Percentiles rank a stretch among this genome's conserved stretches.
Evolutionary conservation across 2,329 filamentous ascomycete species (phyloP).

Genomic region (Chrysosporium queenslandicum): DNA sequence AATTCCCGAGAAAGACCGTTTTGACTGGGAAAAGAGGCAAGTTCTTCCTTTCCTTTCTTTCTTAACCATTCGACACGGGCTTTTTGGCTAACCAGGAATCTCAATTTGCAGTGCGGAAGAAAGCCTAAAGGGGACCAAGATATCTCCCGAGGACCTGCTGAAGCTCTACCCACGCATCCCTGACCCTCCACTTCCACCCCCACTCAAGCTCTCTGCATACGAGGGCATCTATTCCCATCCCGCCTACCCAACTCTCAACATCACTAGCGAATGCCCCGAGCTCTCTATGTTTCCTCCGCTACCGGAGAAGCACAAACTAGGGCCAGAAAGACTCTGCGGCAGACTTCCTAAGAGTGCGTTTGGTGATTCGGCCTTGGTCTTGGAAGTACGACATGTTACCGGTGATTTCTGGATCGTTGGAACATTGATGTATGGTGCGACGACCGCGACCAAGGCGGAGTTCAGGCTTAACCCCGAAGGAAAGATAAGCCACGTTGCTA

Average conservation of each 20-base stretch:
- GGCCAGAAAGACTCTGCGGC: constrained; percentile 2
- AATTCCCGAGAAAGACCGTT: constrained; percentile 27
- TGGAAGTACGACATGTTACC: constrained; percentile 11
- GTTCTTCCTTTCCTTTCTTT: constrained; percentile 12
- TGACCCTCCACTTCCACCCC: constrained; percentile 10
- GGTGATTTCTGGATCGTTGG: constrained; percentile 13
- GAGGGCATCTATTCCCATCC: constrained; percentile 10
- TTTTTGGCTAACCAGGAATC: neutral
- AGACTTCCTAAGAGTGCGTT: constrained; percentile 10
- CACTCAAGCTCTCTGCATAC: constrained; percentile 9
- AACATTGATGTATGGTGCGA: constrained; percentile 11
- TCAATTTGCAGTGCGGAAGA: constrained; percentile 3
- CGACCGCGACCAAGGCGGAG: constrained; percentile 9
- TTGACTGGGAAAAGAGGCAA: constrained; percentile 31
- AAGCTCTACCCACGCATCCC: constrained; percentile 14
- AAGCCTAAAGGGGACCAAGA: constrained; percentile 8
- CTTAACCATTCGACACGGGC: neutral
- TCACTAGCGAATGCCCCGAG: constrained; percentile 6
- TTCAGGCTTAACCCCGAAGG: constrained; percentile 9
- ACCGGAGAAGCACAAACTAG: constrained; percentile 7
- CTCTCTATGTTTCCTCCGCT: constrained; percentile 4
- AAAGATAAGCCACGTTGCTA: constrained; percentile 5
- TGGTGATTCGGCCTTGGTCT: constrained; percentile 4
- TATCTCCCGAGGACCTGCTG: constrained; percentile 5
- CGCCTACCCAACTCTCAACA: constrained; percentile 12